Evolutionary conservation across 2,329 filamentous ascomycete species (phyloP).

Genomic region (Pyricularia pennisetigena): DNA sequence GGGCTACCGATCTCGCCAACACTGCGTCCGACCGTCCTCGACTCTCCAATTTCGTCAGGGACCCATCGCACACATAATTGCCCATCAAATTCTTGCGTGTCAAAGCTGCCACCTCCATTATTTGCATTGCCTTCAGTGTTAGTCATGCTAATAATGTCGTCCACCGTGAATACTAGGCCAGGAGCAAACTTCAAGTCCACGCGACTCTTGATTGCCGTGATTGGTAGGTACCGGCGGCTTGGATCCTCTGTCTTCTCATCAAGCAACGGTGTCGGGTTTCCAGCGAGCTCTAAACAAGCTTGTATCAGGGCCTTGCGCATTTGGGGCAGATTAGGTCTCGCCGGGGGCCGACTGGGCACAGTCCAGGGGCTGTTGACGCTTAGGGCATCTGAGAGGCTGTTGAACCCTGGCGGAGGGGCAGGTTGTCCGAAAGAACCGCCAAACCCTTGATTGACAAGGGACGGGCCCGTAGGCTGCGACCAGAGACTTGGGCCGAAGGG

Average conservation of each 20-base stretch:
- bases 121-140: slow-evolving; percentile 80
- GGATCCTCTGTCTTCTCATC: slow-evolving; percentile 14
- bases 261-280: slow-evolving; percentile 11
- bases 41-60: slow-evolving; percentile 23
- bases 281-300: slow-evolving; percentile 57
- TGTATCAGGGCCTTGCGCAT: slow-evolving; percentile 53
- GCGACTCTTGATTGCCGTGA: slow-evolving; percentile 56
- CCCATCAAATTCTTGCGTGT: slow-evolving; percentile 43
- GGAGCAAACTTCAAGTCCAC: slow-evolving; percentile 37
- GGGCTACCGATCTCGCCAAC: slow-evolving; percentile 61
- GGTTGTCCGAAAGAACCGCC: slow-evolving; percentile 5
- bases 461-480: slow-evolving; percentile 4
- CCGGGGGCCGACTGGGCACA: slow-evolving; percentile 5
- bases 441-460: not conserved
- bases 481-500: slow-evolving; percentile 12
- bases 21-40: slow-evolving; percentile 31
- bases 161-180: slow-evolving; percentile 29
- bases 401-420: slow-evolving; percentile 5
- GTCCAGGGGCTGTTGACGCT: slow-evolving; percentile 6
- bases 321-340: not conserved
- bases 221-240: slow-evolving; percentile 52
- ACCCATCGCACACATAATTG: slow-evolving; percentile 44
- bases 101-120: slow-evolving; percentile 88
- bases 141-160: slow-evolving; percentile 73
- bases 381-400: not conserved